Base-by-base conservation (phyloP, 345 rosid genomes). In the Citrus glauca region DNA sequence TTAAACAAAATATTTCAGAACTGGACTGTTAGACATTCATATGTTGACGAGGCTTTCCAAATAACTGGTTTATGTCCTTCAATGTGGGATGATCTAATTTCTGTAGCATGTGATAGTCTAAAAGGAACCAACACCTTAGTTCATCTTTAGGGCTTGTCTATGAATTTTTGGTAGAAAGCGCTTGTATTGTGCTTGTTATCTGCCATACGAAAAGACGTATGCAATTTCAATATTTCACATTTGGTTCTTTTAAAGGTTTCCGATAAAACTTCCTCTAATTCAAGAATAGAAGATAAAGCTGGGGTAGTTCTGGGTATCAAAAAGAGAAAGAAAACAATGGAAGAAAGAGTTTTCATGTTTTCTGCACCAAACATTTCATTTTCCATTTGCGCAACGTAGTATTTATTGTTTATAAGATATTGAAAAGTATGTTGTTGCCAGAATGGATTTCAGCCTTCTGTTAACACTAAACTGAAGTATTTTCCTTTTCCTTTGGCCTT, bases 401-500 rank as follows among this genome's bases (percentile, higher is more conserved):
- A 40, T 40, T 25, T n/a, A 14, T 68, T 24, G 10, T 69, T 42
- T 67, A 25, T 24, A 11, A 42, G 56, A 42, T 24, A 25, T 38
- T 40, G 56, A 25, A 68, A 40, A 38, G 4, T 25, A 42, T 7
- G 10, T 42, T 20, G 20, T 25, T 42, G 32, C 32, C 33, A 69
- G 56, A 25, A 53, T 25, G 14, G 33, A 42, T 69, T 40, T 69
- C 35, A 42, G 32, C 22, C 20, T 24, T 69, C 56, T 25, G 27
- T 24, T 24, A 69, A 16, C 11, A 14, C 35, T 42, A 42, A 5
- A 8, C 22, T 13, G 48, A 42, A 14, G 35, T 13, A 20, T 24
- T 40, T 71, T 24, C 20, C 68, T 53, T 60, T 74, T 28, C 9
- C n/a, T 65, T 72, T 64, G 69, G 24, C 38, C 66, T 81, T 59